These are phyloP conservation scores for Diplotaxis tenuifolia DNA, from an alignment of 345 rosid species.

Conservation along the genomic window DNA sequence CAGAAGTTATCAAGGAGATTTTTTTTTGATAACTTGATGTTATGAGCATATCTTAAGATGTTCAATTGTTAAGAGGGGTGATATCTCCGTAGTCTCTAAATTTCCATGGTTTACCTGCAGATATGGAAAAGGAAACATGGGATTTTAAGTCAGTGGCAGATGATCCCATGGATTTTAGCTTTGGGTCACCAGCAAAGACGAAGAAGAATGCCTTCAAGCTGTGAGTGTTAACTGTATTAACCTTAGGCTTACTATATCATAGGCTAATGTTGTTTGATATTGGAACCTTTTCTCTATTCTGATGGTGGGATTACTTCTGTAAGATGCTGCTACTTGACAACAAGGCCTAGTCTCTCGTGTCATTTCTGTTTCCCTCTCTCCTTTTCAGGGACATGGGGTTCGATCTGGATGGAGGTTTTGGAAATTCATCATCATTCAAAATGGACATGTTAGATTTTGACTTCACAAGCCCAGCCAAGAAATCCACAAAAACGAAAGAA, in stretches of 20 bases:
- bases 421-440: constrained; percentile 70
- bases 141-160: constrained; percentile 53
- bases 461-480: constrained; percentile 57
- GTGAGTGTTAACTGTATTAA: constrained; percentile 54
- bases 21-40: no score
- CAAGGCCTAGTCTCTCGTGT: constrained; percentile 21
- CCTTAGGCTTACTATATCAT: no score
- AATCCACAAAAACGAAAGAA: constrained; percentile 52
- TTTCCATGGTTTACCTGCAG: constrained; percentile 41
- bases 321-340: constrained; percentile 13
- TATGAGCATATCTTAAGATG: constrained; percentile 9
- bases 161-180: constrained; percentile 68
- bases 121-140: constrained; percentile 84
- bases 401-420: constrained; percentile 67
- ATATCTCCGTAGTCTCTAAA: constrained; percentile 3
- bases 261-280: neutral
- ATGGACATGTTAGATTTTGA: constrained; percentile 79
- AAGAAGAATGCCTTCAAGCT: constrained; percentile 63
- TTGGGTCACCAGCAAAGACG: constrained; percentile 53
- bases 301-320: constrained; percentile 3
- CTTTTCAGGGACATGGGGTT: constrained; percentile 76
- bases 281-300: neutral
- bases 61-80: neutral
- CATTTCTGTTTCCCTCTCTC: constrained; percentile 11
- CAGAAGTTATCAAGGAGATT: no score